Evolutionary conservation across 495 filamentous ascomycete genomes (phyloP).

Genomic region (Daldinia vernicosa): DNA sequence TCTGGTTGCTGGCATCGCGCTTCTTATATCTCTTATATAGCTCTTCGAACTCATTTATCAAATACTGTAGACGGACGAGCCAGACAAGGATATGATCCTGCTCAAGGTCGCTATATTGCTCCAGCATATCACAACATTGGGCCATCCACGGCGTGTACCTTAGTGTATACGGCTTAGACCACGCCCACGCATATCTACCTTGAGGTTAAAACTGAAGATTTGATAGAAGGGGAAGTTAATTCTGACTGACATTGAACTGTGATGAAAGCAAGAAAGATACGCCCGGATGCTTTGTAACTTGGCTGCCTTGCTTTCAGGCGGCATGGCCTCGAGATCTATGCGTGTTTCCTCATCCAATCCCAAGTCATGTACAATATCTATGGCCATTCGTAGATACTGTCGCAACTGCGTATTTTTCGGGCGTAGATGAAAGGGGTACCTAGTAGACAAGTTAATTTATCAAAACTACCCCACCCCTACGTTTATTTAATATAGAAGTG

Average conservation of each 20-base stretch:
- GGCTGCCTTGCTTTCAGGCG: conserved; percentile 19
- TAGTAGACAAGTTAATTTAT: conserved; percentile 20
- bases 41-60: conserved; percentile 50
- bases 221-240: neutral
- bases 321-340: conserved; percentile 18
- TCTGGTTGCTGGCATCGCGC: conserved; percentile 35
- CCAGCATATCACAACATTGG: conserved; percentile 49
- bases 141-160: conserved; percentile 48
- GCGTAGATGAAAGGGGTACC: conserved; percentile 61
- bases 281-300: conserved; percentile 51
- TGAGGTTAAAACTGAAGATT: conserved; percentile 3
- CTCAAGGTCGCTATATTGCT: conserved; percentile 40
- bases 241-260: conserved; percentile 48
- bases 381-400: conserved; percentile 58
- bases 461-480: neutral
- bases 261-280: conserved; percentile 52
- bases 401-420: conserved; percentile 55
- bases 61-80: conserved; percentile 52
- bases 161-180: conserved; percentile 43
- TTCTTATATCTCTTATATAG: conserved; percentile 37
- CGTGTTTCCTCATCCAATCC: conserved; percentile 51
- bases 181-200: conserved; percentile 46
- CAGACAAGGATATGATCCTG: conserved; percentile 53
- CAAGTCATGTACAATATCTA: conserved; percentile 57
- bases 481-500: neutral